Conservation (phyloP, 805 yeast genomes). For the Sugiyamaella qingdaonensis region DNA sequence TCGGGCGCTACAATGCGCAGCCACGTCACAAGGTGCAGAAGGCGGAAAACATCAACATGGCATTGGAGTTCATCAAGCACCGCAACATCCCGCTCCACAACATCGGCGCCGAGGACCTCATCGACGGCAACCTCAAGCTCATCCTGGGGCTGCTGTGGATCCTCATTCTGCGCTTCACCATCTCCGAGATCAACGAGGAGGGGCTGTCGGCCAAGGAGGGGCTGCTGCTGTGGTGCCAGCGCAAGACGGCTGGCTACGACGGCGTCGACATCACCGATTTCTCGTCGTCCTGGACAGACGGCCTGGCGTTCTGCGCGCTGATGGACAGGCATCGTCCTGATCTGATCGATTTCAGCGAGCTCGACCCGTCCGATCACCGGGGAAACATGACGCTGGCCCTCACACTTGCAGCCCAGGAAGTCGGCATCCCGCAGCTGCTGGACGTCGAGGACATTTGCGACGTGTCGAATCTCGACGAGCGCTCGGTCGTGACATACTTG, state of each 20-base stretch:
- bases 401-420: conserved; percentile 39
- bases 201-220: conserved; percentile 41
- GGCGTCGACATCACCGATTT: conserved; percentile 45
- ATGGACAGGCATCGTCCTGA: conserved; percentile 42
- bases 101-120: conserved; percentile 72
- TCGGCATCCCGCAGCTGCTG: conserved; percentile 49
- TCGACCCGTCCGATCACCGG: conserved; percentile 30
- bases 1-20: conserved; percentile 31
- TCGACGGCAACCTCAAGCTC: conserved; percentile 90
- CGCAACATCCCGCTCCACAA: conserved; percentile 35
- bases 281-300: conserved; percentile 51
- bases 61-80: conserved; percentile 34
- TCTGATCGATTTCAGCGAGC: conserved; percentile 33
- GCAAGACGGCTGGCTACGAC: conserved; percentile 37
- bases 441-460: conserved; percentile 51
- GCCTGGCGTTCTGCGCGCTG: conserved; percentile 47
- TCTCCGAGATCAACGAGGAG: conserved; percentile 37
- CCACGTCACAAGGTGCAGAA: conserved; percentile 37
- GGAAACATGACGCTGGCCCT: conserved; percentile 39
- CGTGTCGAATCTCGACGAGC: conserved; percentile 52
- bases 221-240: conserved; percentile 52
- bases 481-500: conserved; percentile 53
- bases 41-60: conserved; percentile 37
- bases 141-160: conserved; percentile 87
- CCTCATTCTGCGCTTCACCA: conserved; percentile 36